These are phyloP conservation scores for Hordeum vulgare DNA, from an alignment of 176 grass and related monocot genomes.

Conservation along the genomic window MorexV3_pseudomolecules_assembly NC_058519.1:628338689-628339188, in stretches of 20 bases:
- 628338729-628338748: constrained; percentile 86
- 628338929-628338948: background rate
- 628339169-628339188: constrained; percentile 91
- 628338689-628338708: constrained; percentile 32
- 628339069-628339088: constrained; percentile 63
- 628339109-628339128: constrained; percentile 61
- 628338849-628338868: background rate
- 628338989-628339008: constrained; percentile 82
- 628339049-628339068: constrained; percentile 77
- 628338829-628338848: background rate
- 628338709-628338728: constrained; percentile 82
- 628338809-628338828: background rate
- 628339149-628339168: constrained; percentile 71
- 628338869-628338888: background rate
- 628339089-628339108: constrained; percentile 79
- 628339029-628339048: constrained; percentile 33
- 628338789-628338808: background rate
- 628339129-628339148: constrained; percentile 52
- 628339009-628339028: constrained; percentile 62
- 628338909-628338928: background rate
- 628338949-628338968: constrained; percentile 6
- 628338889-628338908: background rate
- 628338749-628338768: constrained; percentile 82
- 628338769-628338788: constrained; percentile 31
- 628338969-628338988: constrained; percentile 71